phyloP scores from a whole-genome alignment of 106 monocot species.

The Allium cepa region DNA sequence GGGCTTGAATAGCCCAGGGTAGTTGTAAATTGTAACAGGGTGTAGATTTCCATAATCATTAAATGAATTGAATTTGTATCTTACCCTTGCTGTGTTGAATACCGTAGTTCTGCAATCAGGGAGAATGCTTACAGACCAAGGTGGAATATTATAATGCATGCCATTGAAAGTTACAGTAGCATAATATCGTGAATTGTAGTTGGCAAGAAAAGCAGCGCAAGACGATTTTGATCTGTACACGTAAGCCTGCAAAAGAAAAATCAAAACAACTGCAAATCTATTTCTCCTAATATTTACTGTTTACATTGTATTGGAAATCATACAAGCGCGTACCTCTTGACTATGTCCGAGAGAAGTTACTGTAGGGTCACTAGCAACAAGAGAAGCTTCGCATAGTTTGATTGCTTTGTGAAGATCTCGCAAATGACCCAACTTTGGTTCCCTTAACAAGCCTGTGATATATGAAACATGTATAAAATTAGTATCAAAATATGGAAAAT shows the following conservation, averaged over 20 bases:
- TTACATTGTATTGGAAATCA: neutral
- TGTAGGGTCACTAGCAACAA: slow-evolving; percentile 67
- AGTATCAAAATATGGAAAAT: neutral
- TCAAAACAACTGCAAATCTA: neutral
- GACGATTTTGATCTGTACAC: slow-evolving; percentile 64
- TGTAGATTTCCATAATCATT: neutral
- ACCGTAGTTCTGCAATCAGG: slow-evolving; percentile 86
- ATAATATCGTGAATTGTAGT: slow-evolving; percentile 55
- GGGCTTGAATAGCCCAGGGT: too few species aligned
- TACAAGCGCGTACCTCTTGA: slow-evolving; percentile 44
- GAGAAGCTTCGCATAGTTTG: slow-evolving; percentile 70
- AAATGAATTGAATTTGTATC: neutral
- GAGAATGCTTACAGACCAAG: slow-evolving; percentile 97
- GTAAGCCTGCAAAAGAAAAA: slow-evolving; percentile 36
- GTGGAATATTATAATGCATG: slow-evolving; percentile 80
- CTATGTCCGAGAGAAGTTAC: slow-evolving; percentile 46
- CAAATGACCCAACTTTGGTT: slow-evolving; percentile 99
- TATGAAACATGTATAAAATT: neutral
- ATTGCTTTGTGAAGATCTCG: slow-evolving; percentile 90
- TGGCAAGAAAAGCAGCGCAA: slow-evolving; percentile 90
- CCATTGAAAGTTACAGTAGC: slow-evolving; percentile 76
- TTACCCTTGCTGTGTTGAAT: slow-evolving; percentile 92
- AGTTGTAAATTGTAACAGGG: too few species aligned
- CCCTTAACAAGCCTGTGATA: slow-evolving; percentile 20
- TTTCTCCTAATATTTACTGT: neutral